Percentiles rank a stretch among this genome's conserved stretches.
Conservation (phyloP, 768 basidiomycete genomes). For the Leccinum disarticulatum region DNA sequence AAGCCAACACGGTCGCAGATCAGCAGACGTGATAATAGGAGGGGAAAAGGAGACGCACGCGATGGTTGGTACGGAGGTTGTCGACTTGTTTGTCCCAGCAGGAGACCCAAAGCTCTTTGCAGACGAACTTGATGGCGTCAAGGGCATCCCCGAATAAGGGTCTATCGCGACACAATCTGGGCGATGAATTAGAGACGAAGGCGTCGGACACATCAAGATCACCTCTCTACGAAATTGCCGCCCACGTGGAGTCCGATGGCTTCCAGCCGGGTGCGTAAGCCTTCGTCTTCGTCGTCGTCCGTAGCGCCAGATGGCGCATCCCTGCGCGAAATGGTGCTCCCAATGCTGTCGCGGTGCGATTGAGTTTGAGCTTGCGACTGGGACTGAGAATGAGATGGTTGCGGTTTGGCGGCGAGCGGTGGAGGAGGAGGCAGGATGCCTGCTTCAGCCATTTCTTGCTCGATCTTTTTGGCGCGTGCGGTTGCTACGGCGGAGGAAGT, state of each 20-base stretch:
- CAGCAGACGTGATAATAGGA: neutral
- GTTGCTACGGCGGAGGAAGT: constrained; percentile 73
- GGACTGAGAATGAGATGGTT: constrained; percentile 8
- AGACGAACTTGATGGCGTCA: constrained; percentile 92
- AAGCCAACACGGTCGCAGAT: neutral
- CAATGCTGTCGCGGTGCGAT: constrained; percentile 35
- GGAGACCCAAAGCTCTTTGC: constrained; percentile 92
- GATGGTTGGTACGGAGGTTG: constrained; percentile 91
- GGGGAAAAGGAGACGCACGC: constrained; percentile 49
- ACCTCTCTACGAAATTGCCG: constrained; percentile 85
- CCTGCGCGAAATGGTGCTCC: constrained; percentile 24
- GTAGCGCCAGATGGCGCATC: neutral
- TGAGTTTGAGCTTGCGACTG: neutral
- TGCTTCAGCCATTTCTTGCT: constrained; percentile 77
- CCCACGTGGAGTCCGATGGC: constrained; percentile 86
- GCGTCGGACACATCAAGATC: neutral
- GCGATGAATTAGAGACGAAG: neutral
- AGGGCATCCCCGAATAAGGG: constrained; percentile 78
- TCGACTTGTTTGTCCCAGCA: constrained; percentile 96
- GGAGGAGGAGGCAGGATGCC: constrained; percentile 62
- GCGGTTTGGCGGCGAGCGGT: constrained; percentile 39
- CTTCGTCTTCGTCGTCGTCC: constrained; percentile 73
- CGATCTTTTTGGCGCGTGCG: constrained; percentile 62
- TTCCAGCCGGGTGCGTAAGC: constrained; percentile 66
- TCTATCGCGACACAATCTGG: constrained; percentile 74